Evolutionary conservation across 495 filamentous ascomycete species (phyloP), one percentile per base, ranked within the genome.

Genomic region (Achaetomiella virescens): DNA sequence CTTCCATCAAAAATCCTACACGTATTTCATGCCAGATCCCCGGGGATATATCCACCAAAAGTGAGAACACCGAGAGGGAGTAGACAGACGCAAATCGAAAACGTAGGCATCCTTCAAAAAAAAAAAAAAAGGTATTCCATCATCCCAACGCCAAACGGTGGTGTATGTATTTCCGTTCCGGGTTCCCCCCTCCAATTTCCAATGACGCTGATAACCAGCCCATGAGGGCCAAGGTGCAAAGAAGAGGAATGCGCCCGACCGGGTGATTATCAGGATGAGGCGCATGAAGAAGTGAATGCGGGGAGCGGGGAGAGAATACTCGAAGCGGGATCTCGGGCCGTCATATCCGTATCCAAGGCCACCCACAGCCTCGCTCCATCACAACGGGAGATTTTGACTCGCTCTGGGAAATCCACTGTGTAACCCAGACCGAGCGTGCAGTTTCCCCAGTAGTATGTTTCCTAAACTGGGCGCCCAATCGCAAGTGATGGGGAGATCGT

Each of bases 11-110:
- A 10, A 20, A 15, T 10, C 11, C 15, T 35, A 12, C 22, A 36
- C 40, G 40, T 53, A 45, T 56, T 35, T 48, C 36, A 43, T 56
- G 53, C 53, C 31, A 41, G 17, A 48, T 42, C 14, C 53, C 48
- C 44, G 12, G 53, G 53, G 53, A 56, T 56, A 56, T 56, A 56
- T 56, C 53, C 53, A 43, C 37, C 53, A 48, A 49, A 56, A n/a
- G 37, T 42, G 36, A 48, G 11, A 41, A 41, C 21, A 14, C 45
- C 21, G n/a, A 38, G 48, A 48, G 12, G 25, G 17, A 37, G 45
- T 18, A 20, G 9, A 42, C 14, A 20, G 43, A 18, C n/a, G 5
- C 36, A 14, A 41, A 51, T 40, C 50, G 38, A 44, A 44, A 53
- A 44, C 29, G 50, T 43, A 53, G 10, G 33, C 21, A 14, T 24